Evolutionary conservation across 1,284 basidiomycete genomes (phyloP).

Genomic region (Sanguinoderma infundibulare): DNA sequence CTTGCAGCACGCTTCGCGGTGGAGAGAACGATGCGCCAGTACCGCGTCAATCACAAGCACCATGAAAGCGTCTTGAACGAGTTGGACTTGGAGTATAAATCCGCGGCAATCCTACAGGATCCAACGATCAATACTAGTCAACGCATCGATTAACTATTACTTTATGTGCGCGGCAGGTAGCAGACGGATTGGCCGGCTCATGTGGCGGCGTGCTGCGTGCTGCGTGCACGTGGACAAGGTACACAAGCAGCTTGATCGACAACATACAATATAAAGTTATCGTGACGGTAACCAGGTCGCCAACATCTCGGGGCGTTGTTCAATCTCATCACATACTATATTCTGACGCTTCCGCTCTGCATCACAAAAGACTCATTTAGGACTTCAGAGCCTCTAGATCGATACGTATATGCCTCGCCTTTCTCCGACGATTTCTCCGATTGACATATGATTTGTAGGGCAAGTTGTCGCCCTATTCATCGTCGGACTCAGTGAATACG

Average conservation of each 20-base stretch:
- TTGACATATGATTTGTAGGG: constrained; percentile 42
- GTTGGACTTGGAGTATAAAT: no score
- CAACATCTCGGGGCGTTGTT: constrained; percentile 78
- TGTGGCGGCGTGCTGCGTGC: constrained; percentile 75
- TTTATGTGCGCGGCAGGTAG: no score
- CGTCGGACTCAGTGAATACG: constrained; percentile 73
- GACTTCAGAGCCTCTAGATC: constrained; percentile 74
- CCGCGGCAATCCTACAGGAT: no score
- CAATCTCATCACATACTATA: constrained; percentile 78
- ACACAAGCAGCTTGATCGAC: constrained; percentile 2
- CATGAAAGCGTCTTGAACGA: no score
- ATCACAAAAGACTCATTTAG: constrained; percentile 53
- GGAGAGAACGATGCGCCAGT: no score
- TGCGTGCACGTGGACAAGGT: constrained; percentile 77
- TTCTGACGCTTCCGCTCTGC: constrained; percentile 73
- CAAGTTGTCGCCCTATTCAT: constrained; percentile 75
- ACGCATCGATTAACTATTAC: no score
- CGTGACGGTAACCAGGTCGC: constrained; percentile 48
- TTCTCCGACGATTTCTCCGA: no score
- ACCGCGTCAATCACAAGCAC: no score
- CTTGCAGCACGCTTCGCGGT: no score
- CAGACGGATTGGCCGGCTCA: constrained; percentile 74
- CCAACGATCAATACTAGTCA: no score
- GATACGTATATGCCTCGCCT: constrained; percentile 37
- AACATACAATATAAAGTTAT: no score